These are phyloP conservation scores for Penicillium thymicola DNA, from an alignment of 2,329 filamentous ascomycete genomes.

Conservation along the genomic window DNA sequence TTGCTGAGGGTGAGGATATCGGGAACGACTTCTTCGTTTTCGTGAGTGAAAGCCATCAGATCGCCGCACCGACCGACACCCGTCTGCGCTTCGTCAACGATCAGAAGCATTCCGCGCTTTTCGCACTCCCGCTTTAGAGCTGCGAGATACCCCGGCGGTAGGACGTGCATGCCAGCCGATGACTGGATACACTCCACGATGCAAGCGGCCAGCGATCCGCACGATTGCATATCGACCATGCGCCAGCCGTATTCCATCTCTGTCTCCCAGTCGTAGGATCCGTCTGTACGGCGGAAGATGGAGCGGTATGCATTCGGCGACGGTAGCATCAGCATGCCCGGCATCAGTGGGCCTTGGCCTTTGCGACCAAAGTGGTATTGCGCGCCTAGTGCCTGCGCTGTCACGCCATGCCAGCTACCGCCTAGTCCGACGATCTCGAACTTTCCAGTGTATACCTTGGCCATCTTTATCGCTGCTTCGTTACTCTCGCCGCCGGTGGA, in stretches of 20 bases:
- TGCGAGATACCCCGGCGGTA: constrained; percentile 57
- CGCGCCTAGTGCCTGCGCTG: constrained; percentile 50
- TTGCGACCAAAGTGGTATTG: constrained; percentile 35
- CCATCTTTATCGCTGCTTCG: constrained; percentile 63
- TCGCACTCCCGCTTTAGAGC: constrained; percentile 56
- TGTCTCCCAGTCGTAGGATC: constrained; percentile 62
- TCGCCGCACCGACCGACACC: constrained; percentile 54
- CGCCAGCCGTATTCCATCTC: constrained; percentile 62
- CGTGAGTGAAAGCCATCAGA: constrained; percentile 58
- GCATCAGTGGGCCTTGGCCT: constrained; percentile 39
- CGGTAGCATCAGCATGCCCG: constrained; percentile 57
- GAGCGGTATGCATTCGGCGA: constrained; percentile 61
- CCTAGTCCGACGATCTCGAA: constrained; percentile 62
- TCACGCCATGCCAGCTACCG: constrained; percentile 61
- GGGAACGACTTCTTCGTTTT: constrained; percentile 47
- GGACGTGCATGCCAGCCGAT: constrained; percentile 58
- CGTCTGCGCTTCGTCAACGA: constrained; percentile 60
- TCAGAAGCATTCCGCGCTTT: constrained; percentile 55
- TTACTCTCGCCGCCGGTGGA: constrained; percentile 57
- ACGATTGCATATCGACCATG: constrained; percentile 58
- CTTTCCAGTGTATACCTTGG: constrained; percentile 61
- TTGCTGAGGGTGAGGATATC: constrained; percentile 61
- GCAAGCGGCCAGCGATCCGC: constrained; percentile 61
- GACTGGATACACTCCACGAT: constrained; percentile 61
- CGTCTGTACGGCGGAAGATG: constrained; percentile 57